Percentiles rank a stretch among this genome's conserved stretches.
These are phyloP conservation scores for Phytopythium aichiense DNA, from an alignment of 352 stramenopile genomes.

Conservation along the genomic window DNA sequence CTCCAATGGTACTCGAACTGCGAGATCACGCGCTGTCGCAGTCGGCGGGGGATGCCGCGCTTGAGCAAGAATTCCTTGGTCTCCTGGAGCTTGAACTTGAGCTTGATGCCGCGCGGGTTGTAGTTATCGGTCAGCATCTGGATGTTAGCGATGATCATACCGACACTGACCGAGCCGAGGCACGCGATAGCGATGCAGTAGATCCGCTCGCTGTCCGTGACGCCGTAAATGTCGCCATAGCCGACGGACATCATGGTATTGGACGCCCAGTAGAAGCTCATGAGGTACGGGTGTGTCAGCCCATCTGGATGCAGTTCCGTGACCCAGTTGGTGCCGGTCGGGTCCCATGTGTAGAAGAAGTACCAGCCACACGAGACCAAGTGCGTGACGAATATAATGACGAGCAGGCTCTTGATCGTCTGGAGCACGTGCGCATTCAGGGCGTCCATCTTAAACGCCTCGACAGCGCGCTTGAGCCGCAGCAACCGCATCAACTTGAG, in stretches of 20 bases:
- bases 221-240: constrained; percentile 87
- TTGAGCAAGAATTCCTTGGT: constrained; percentile 82
- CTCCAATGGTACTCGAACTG: constrained; percentile 84
- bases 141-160: constrained; percentile 92
- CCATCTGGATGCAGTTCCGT: constrained; percentile 39
- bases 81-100: constrained; percentile 72
- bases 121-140: constrained; percentile 91
- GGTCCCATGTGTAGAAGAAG: constrained; percentile 83
- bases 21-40: constrained; percentile 67
- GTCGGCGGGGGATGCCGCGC: constrained; percentile 49
- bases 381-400: constrained; percentile 80
- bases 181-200: constrained; percentile 86
- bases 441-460: constrained; percentile 68
- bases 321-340: constrained; percentile 63
- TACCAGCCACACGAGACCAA: constrained; percentile 73
- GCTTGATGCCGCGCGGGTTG: constrained; percentile 69
- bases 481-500: constrained; percentile 75
- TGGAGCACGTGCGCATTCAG: constrained; percentile 76
- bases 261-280: constrained; percentile 91
- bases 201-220: constrained; percentile 72
- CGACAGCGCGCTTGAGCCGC: constrained; percentile 53
- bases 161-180: constrained; percentile 83
- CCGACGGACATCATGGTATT: constrained; percentile 93
- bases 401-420: constrained; percentile 59
- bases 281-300: constrained; percentile 74